Conservation (phyloP, 2,329 filamentous ascomycete genomes). For the Fusarium piperis region DNA sequence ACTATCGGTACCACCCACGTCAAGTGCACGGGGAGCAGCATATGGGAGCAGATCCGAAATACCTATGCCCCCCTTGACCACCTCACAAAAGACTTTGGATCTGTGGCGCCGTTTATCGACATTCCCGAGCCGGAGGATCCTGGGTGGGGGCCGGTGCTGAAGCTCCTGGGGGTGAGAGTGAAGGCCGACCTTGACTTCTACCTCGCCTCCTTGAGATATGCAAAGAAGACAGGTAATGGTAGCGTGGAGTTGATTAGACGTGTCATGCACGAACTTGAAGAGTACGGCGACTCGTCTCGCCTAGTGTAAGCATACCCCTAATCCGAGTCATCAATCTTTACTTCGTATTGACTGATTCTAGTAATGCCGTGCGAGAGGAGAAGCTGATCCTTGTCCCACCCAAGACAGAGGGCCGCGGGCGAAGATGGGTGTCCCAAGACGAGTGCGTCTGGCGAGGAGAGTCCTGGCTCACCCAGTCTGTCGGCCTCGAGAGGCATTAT, state of each 20-base stretch:
- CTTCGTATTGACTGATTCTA: neutral
- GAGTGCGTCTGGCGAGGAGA: slow-evolving; percentile 9
- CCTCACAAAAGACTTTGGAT: neutral
- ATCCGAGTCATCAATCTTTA: neutral
- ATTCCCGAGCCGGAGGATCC: slow-evolving; percentile 10
- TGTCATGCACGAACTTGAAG: slow-evolving; percentile 2
- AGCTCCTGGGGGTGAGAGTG: neutral
- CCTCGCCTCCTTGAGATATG: neutral
- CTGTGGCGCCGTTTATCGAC: neutral
- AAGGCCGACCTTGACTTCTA: neutral
- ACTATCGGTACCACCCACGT: neutral
- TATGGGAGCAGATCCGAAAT: neutral
- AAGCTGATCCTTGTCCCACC: neutral
- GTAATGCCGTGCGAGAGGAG: neutral
- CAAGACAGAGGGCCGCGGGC: neutral
- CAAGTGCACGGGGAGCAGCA: neutral
- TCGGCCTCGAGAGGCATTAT: neutral
- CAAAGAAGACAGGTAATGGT: neutral
- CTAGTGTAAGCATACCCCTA: neutral
- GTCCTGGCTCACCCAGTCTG: neutral
- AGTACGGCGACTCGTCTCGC: neutral
- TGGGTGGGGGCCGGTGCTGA: neutral
- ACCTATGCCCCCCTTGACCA: neutral
- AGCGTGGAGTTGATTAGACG: neutral
- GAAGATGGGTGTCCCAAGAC: neutral